Base-by-base conservation (phyloP, 2,329 filamentous ascomycete species). In the Chalaropsis thielavioides region DNA sequence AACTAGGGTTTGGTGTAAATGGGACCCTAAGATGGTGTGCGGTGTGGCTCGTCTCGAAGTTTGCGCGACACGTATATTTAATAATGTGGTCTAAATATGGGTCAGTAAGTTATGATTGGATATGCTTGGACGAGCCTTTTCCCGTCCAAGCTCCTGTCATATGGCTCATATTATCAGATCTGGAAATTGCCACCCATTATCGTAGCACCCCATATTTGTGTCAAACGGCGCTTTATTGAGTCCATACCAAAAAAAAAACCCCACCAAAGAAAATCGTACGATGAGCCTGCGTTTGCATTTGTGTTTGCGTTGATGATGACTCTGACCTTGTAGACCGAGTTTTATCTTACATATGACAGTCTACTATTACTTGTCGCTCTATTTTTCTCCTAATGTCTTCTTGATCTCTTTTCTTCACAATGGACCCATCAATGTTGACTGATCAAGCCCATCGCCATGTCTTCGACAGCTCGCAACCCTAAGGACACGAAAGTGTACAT, bases 401-500 rank as follows among this genome's bases (percentile, higher is more conserved):
- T 51, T 51, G 46, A 24, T 51, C 19, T 49, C 15, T 13, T 46
- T 27, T 13, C 31, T 62, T 10, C n/a, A 44, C 2, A 15, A 24
- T 58, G 31, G 27, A 2, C 15, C n/a, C 5, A 7, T n/a, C 15
- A 46, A 10, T 46, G 43, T n/a, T 38, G 27, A n/a, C 17, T 8
- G 31, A 35, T 17, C 13, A 58, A 8, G 54, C 15, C n/a, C 31
- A 51, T 54, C 13, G 35, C 35, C 31, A 38, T 54, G 44, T 22
- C 61, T 27, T 27, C 44, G n/a, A 46, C 17, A 31, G 24, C 24
- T 17, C 58, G 63, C 19, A 61, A 60, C 43, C 41, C 58, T 31
- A 46, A 40, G 15, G 41, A 67, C 59, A 71, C 69, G 41, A 64
- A 60, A 54, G 73, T 70, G 58, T 75, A 71, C 70, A 72, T 76